Evolutionary conservation across 1,284 basidiomycete species (phyloP).

Genomic region (Marasmius oreades): DNA sequence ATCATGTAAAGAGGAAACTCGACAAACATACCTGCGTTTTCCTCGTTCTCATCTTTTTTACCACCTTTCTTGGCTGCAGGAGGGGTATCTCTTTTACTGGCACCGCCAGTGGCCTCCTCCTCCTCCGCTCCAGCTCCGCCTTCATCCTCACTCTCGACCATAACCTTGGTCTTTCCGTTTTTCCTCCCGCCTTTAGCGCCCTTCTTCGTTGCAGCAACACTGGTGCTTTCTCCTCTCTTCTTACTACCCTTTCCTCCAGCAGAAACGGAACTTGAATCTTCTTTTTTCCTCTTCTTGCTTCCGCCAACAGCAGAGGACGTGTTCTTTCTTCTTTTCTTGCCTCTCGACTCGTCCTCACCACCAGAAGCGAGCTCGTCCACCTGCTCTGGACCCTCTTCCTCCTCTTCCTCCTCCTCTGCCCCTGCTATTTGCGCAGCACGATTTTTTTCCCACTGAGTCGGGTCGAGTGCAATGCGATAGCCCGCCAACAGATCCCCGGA

Average conservation of each 20-base stretch:
- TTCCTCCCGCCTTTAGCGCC: constrained; percentile 45
- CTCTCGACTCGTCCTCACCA: constrained; percentile 52
- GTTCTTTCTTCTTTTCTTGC: constrained; percentile 41
- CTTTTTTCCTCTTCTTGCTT: constrained; percentile 63
- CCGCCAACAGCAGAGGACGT: constrained; percentile 25
- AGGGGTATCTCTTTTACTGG: constrained; percentile 53
- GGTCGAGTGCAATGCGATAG: constrained; percentile 84
- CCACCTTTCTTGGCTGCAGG: constrained; percentile 61
- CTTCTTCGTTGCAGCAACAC: constrained; percentile 31
- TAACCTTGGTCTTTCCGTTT: constrained; percentile 59
- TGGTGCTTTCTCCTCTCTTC: constrained; percentile 24
- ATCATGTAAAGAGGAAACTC: constrained; percentile 13
- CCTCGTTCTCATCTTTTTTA: constrained; percentile 52
- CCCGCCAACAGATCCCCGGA: constrained; percentile 74
- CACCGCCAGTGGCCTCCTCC: constrained; percentile 41
- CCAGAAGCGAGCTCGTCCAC: constrained; percentile 40
- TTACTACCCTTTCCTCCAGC: constrained; percentile 8
- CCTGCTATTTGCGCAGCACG: constrained; percentile 40
- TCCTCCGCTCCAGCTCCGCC: constrained; percentile 45
- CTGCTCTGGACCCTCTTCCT: constrained; percentile 53
- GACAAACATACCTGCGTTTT: constrained; percentile 4
- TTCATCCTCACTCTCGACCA: constrained; percentile 75
- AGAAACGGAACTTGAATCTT: constrained; percentile 31
- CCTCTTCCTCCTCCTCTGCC: constrained; percentile 42
- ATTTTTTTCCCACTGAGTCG: constrained; percentile 70